Evolutionary conservation across 2,329 filamentous ascomycete genomes (phyloP).

Genomic region (Ascochyta fabae): DNA sequence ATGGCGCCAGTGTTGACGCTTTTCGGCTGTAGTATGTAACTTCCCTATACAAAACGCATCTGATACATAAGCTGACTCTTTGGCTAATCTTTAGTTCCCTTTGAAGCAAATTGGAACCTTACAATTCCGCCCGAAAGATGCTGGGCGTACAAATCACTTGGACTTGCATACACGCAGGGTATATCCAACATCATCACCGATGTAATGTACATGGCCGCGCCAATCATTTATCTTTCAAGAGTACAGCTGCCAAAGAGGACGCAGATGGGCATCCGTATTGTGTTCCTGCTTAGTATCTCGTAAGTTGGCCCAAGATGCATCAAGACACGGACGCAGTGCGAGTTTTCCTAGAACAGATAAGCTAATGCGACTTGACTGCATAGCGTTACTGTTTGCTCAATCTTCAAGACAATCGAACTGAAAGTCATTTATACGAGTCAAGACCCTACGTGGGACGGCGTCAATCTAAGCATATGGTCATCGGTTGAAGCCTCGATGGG

Average conservation of each 20-base stretch:
- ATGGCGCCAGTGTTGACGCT: slow-evolving; percentile 30
- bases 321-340: background rate
- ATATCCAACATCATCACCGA: slow-evolving; percentile 38
- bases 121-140: slow-evolving; percentile 21
- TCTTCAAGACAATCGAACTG: slow-evolving; percentile 37
- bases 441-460: slow-evolving; percentile 35
- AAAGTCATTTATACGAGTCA: slow-evolving; percentile 23
- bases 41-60: no score
- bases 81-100: slow-evolving; percentile 8
- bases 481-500: slow-evolving; percentile 28
- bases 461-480: slow-evolving; percentile 34
- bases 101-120: slow-evolving; percentile 37
- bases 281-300: slow-evolving; percentile 39
- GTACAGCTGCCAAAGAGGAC: slow-evolving; percentile 32
- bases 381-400: slow-evolving; percentile 35
- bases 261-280: slow-evolving; percentile 35
- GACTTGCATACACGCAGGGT: slow-evolving; percentile 33
- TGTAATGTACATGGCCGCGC: slow-evolving; percentile 35
- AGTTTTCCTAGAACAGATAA: background rate
- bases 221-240: slow-evolving; percentile 33
- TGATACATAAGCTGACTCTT: no score
- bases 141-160: slow-evolving; percentile 27
- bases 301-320: slow-evolving; percentile 15
- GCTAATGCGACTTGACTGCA: background rate
- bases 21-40: slow-evolving; percentile 24